A percentile compares a stretch with the other conserved stretches of the same genome.
These are phyloP conservation scores for Pilasporangium apinafurcum DNA, from an alignment of 352 stramenopile genomes.

Conservation along the genomic window DNA sequence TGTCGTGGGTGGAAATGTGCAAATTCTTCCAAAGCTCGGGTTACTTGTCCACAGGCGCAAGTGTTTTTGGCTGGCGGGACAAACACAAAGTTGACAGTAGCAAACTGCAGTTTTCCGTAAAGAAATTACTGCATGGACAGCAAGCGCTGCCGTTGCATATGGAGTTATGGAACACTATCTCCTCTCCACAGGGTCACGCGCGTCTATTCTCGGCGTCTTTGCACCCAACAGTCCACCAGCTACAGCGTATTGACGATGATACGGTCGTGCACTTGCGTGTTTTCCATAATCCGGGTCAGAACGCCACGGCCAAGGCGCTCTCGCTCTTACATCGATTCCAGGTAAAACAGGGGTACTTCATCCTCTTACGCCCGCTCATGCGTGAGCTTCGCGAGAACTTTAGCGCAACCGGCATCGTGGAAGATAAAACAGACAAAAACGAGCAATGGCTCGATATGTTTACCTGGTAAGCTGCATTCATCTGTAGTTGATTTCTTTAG, in stretches of 20 bases:
- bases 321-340: constrained; percentile 33
- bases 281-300: constrained; percentile 18
- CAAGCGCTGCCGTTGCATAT: constrained; percentile 18
- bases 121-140: constrained; percentile 37
- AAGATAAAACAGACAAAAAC: neutral
- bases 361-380: constrained; percentile 42
- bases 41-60: constrained; percentile 33
- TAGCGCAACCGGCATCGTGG: neutral
- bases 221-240: constrained; percentile 19
- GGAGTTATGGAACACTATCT: constrained; percentile 31
- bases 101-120: constrained; percentile 49
- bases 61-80: constrained; percentile 49
- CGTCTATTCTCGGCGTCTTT: constrained; percentile 40
- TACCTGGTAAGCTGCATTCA: too few species aligned
- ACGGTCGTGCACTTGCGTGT: constrained; percentile 50
- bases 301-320: constrained; percentile 25
- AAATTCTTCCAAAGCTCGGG: constrained; percentile 1
- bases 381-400: too few species aligned
- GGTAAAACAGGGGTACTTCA: constrained; percentile 21
- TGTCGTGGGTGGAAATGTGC: constrained; percentile 1
- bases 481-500: too few species aligned
- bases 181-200: constrained; percentile 12
- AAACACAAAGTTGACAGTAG: constrained; percentile 23
- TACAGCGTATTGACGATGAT: constrained; percentile 41
- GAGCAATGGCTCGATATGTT: neutral